Evolutionary conservation across 116 monocot species (phyloP).

Genomic region (Phalaenopsis hybrid): DNA sequence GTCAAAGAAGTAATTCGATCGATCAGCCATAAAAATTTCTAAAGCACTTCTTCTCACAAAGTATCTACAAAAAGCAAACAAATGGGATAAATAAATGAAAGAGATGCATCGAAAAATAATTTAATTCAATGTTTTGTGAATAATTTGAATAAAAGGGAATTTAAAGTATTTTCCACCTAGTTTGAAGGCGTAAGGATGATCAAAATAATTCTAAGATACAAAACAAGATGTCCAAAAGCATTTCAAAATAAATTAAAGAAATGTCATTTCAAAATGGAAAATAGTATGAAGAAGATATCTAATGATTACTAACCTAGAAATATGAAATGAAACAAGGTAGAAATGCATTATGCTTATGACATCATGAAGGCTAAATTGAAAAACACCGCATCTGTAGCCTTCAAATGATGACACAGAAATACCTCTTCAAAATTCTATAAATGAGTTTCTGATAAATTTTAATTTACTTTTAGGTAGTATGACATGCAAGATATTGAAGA

Average conservation of each 20-base stretch:
- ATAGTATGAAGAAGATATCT: not conserved
- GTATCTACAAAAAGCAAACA: constrained; percentile 49
- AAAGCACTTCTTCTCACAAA: constrained; percentile 83
- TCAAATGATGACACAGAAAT: not conserved
- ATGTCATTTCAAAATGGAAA: not conserved
- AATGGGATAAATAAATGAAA: not conserved
- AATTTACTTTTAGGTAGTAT: not conserved
- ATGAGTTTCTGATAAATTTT: not conserved
- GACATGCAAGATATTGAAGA: not conserved
- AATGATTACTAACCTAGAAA: not conserved
- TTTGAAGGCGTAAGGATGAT: not conserved
- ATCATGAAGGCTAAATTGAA: not conserved
- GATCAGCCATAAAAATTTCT: constrained; percentile 89
- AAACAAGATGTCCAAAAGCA: not conserved
- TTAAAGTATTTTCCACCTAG: not conserved
- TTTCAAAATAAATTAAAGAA: constrained; percentile 1
- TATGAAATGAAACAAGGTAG: not conserved
- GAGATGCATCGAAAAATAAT: not conserved
- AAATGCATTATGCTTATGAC: not conserved
- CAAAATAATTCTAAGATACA: not conserved
- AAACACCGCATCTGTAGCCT: not conserved
- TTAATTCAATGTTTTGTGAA: not conserved
- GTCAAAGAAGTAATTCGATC: constrained; percentile 91
- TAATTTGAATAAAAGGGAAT: not conserved
- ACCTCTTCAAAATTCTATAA: not conserved